phyloP scores from a whole-genome alignment of 1,284 basidiomycete genomes.

The Pyrrhoderma lamaoense region DNA sequence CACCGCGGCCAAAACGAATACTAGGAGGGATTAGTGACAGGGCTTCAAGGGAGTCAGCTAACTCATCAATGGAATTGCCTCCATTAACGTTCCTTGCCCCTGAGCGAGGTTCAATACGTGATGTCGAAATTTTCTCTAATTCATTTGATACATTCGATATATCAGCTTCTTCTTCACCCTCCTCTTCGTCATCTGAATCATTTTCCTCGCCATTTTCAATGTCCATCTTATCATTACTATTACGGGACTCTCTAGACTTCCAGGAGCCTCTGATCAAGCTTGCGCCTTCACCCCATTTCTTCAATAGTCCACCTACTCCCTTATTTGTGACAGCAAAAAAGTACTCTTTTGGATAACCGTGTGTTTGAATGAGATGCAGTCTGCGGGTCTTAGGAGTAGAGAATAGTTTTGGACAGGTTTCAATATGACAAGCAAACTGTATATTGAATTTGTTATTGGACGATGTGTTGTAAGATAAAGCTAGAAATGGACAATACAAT shows the following conservation, averaged over 20 bases:
- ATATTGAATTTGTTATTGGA: constrained; percentile 6
- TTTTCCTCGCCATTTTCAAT: constrained; percentile 23
- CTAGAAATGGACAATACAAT: constrained; percentile 52
- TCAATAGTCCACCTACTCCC: constrained; percentile 70
- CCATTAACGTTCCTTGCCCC: not conserved
- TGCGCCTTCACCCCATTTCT: constrained; percentile 72
- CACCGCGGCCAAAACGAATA: constrained; percentile 66
- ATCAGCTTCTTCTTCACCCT: constrained; percentile 24
- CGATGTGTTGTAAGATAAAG: not conserved
- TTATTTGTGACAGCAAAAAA: constrained; percentile 87
- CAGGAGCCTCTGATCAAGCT: constrained; percentile 67
- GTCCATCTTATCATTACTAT: constrained; percentile 22
- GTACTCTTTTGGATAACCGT: constrained; percentile 79
- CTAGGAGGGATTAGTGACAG: constrained; percentile 62
- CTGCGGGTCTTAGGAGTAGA: constrained; percentile 69
- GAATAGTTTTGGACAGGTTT: constrained; percentile 60
- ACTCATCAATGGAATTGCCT: constrained; percentile 34
- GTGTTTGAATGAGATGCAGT: constrained; percentile 74
- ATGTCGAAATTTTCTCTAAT: too few species aligned
- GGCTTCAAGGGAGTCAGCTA: constrained; percentile 45
- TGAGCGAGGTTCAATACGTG: not conserved
- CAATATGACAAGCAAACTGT: constrained; percentile 79
- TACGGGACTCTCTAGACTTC: constrained; percentile 40
- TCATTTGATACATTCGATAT: constrained; percentile 2
- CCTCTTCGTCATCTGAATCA: constrained; percentile 24